Percentiles rank a stretch among this genome's conserved stretches.
Evolutionary conservation across 805 yeast species (phyloP).

Genomic region (Wickerhamomyces subpelliculosus): DNA sequence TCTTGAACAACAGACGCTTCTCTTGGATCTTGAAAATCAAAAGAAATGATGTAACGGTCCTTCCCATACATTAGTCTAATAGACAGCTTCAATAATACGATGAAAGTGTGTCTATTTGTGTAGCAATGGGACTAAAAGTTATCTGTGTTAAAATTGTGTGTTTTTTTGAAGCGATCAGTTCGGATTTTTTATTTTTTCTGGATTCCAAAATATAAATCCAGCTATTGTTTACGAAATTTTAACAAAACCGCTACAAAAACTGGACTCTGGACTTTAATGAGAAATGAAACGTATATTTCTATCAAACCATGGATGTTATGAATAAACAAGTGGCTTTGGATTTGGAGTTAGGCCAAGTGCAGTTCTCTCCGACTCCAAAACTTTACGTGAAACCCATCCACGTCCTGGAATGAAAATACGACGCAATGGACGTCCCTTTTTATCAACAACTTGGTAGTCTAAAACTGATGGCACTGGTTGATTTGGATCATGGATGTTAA

Average conservation of each 20-base stretch:
- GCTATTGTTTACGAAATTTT: no score
- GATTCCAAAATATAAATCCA: no score
- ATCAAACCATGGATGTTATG: no score
- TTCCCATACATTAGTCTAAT: background rate
- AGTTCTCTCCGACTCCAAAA: slow-evolving; percentile 12
- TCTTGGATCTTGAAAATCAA: background rate
- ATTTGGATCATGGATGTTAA: slow-evolving; percentile 15
- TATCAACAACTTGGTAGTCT: slow-evolving; percentile 22
- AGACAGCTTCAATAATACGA: no score
- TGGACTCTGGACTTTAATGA: no score
- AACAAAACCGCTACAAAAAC: no score
- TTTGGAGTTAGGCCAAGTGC: no score
- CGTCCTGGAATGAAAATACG: slow-evolving; percentile 40
- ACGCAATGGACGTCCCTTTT: slow-evolving; percentile 33
- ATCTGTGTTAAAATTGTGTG: background rate
- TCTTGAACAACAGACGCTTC: background rate
- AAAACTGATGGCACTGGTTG: slow-evolving; percentile 19
- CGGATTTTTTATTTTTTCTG: no score
- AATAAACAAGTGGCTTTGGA: no score
- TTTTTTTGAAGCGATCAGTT: background rate
- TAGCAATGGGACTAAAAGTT: background rate
- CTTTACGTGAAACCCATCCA: slow-evolving; percentile 40
- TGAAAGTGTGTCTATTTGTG: no score
- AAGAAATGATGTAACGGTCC: background rate
- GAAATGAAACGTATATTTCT: no score